Evolutionary conservation across 2,329 filamentous ascomycete genomes (phyloP).

Genomic region (Penicillium polonicum): DNA sequence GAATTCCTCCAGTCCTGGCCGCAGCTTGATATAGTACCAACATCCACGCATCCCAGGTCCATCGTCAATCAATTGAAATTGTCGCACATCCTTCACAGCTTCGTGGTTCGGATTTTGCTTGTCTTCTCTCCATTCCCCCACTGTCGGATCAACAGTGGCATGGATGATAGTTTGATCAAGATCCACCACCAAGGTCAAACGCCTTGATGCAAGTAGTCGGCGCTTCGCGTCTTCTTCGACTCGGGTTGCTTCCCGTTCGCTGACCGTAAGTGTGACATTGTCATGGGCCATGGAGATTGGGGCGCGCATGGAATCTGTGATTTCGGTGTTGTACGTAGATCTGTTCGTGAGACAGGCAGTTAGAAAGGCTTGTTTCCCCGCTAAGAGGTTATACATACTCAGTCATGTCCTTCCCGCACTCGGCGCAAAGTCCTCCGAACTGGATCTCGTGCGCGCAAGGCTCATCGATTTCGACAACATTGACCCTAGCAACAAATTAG

Average conservation of each 20-base stretch:
- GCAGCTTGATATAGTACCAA: slow-evolving; percentile 98
- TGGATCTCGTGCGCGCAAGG: slow-evolving; percentile 88
- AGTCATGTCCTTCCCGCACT: slow-evolving; percentile 96
- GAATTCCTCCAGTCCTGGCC: slow-evolving; percentile 80
- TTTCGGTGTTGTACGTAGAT: slow-evolving; percentile 76
- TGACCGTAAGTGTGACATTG: slow-evolving; percentile 82
- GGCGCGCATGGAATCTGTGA: slow-evolving; percentile 77
- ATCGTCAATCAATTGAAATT: slow-evolving; percentile 87
- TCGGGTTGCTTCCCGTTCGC: slow-evolving; percentile 72
- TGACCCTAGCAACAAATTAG: slow-evolving; percentile 42
- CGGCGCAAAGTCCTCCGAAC: slow-evolving; percentile 83
- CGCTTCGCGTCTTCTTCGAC: slow-evolving; percentile 85
- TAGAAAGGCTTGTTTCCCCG: slow-evolving; percentile 1
- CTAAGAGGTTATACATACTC: slow-evolving; percentile 50
- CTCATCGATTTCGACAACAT: slow-evolving; percentile 78
- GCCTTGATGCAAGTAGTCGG: slow-evolving; percentile 74
- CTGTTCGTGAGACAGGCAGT: slow-evolving; percentile 24
- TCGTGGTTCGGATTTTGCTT: slow-evolving; percentile 85
- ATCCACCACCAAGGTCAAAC: slow-evolving; percentile 92
- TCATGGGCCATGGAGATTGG: slow-evolving; percentile 95
- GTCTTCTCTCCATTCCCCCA: slow-evolving; percentile 93
- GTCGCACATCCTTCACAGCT: slow-evolving; percentile 81
- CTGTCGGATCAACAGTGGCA: slow-evolving; percentile 92
- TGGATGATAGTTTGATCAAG: slow-evolving; percentile 98
- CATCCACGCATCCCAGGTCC: slow-evolving; percentile 72